Evolutionary conservation across 192 early-diverging fungal species (phyloP).

Genomic region (Mortierella alpina): DNA sequence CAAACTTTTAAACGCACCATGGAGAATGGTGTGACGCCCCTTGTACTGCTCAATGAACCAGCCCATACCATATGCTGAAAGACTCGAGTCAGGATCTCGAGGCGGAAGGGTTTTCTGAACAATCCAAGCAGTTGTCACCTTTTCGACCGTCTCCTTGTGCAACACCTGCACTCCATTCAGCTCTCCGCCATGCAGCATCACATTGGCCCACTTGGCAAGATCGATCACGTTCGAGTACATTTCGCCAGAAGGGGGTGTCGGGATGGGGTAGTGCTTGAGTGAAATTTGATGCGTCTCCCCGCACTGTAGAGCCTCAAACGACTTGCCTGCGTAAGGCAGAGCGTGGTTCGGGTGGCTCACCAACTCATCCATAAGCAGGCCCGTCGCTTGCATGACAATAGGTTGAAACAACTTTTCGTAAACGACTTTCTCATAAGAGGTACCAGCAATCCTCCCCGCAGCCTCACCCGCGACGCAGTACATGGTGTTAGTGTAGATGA

Average conservation of each 20-base stretch:
- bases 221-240: slow-evolving; percentile 24
- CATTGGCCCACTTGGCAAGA: slow-evolving; percentile 23
- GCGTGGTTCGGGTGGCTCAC: slow-evolving; percentile 14
- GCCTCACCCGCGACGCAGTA: slow-evolving; percentile 13
- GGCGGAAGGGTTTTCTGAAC: slow-evolving; percentile 4
- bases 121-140: slow-evolving; percentile 12
- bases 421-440: slow-evolving; percentile 14
- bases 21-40: slow-evolving; percentile 4
- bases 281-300: slow-evolving; percentile 13
- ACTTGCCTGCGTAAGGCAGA: slow-evolving; percentile 12
- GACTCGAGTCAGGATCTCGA: slow-evolving; percentile 7
- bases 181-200: slow-evolving; percentile 14
- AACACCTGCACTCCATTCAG: slow-evolving; percentile 17
- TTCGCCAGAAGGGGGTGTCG: slow-evolving; percentile 10
- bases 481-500: slow-evolving; percentile 14
- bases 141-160: slow-evolving; percentile 17
- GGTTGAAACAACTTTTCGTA: slow-evolving; percentile 12
- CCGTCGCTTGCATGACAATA: slow-evolving; percentile 11
- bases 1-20: slow-evolving; percentile 16
- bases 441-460: slow-evolving; percentile 14
- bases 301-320: slow-evolving; percentile 14
- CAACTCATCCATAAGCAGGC: background rate
- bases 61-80: slow-evolving; percentile 20
- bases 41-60: slow-evolving; percentile 31
- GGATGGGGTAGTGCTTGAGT: slow-evolving; percentile 16